These are phyloP conservation scores for Schwanniomyces etchellsii DNA, from an alignment of 1,139 yeast genomes.

Conservation along the genomic window DNA sequence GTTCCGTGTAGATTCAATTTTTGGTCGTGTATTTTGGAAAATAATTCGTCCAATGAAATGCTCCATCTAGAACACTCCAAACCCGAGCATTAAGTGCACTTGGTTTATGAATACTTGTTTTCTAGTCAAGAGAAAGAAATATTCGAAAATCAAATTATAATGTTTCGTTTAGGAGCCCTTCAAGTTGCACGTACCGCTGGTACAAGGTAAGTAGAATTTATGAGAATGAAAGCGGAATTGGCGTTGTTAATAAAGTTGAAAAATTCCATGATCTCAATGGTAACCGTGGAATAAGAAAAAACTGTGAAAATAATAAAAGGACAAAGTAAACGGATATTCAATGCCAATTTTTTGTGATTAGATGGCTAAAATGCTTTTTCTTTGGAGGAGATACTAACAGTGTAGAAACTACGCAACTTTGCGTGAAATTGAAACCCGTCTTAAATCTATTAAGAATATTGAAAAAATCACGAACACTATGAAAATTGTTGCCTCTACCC, in stretches of 20 bases:
- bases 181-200: slow-evolving; percentile 57
- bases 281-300: no score
- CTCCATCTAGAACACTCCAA: not conserved
- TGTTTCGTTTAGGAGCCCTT: slow-evolving; percentile 64
- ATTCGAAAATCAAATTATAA: slow-evolving; percentile 12
- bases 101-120: not conserved
- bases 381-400: slow-evolving; percentile 5
- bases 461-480: slow-evolving; percentile 99
- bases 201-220: slow-evolving; percentile 46
- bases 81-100: not conserved
- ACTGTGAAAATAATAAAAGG: no score
- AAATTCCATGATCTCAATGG: no score
- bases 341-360: no score
- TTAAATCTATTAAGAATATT: slow-evolving; percentile 96
- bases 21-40: slow-evolving; percentile 2
- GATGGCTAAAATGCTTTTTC: no score
- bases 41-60: slow-evolving; percentile 3
- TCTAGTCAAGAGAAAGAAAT: slow-evolving; percentile 1
- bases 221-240: no score
- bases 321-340: no score
- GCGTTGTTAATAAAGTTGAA: not conserved
- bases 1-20: not conserved
- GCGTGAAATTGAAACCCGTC: slow-evolving; percentile 97
- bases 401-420: slow-evolving; percentile 91
- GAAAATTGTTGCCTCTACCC: slow-evolving; percentile 98